Evolutionary conservation across 176 grass and related monocot species (phyloP).

Genomic region (Aegilops umbellulata): DNA sequence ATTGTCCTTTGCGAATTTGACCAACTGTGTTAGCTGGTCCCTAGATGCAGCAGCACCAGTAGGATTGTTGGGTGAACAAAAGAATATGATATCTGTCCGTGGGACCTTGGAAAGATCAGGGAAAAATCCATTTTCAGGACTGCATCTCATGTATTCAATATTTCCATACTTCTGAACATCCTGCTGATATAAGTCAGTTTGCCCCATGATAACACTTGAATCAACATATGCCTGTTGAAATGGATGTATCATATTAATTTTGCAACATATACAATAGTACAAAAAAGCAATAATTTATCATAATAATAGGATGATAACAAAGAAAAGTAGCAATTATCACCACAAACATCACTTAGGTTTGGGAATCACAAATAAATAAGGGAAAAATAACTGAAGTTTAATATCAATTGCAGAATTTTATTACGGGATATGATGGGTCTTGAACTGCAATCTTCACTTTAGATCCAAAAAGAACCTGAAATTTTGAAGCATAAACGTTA

Average conservation of each 20-base stretch:
- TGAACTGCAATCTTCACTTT: constrained; percentile 81
- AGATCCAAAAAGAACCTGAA: constrained; percentile 91
- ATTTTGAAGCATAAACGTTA: constrained; percentile 16
- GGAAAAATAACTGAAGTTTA: neutral
- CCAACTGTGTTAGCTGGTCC: constrained; percentile 71
- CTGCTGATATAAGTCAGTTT: constrained; percentile 76
- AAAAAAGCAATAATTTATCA: neutral
- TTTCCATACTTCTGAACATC: constrained; percentile 80
- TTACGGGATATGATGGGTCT: constrained; percentile 98
- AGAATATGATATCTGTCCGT: constrained; percentile 84
- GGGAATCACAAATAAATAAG: neutral
- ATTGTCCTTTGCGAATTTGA: constrained; percentile 86
- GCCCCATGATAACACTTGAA: constrained; percentile 89
- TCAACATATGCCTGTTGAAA: constrained; percentile 85
- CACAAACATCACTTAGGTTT: neutral
- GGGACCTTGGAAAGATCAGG: constrained; percentile 76
- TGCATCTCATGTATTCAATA: constrained; percentile 92
- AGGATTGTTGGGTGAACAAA: constrained; percentile 96
- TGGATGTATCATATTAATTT: constrained; percentile 4
- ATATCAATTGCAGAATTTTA: neutral
- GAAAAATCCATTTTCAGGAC: constrained; percentile 88
- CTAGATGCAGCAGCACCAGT: constrained; percentile 77
- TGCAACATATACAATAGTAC: neutral
- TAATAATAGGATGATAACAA: constrained; percentile 2
- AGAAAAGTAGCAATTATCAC: neutral